phyloP scores from a whole-genome alignment of 805 yeast genomes.

The Metahyphopichia silvanorum region DNA sequence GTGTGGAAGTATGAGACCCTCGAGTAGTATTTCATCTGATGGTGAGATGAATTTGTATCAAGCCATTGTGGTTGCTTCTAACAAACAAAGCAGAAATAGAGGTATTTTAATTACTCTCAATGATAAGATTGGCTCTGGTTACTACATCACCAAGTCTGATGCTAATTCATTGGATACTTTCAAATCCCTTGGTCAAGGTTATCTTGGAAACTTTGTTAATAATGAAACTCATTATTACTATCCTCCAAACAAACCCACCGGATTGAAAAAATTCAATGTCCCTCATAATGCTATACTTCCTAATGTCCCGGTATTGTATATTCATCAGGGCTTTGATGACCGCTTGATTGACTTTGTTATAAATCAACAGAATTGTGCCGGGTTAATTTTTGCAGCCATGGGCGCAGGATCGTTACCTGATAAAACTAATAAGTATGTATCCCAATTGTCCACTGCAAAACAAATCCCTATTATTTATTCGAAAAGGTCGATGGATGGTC shows the following conservation, averaged over 20 bases:
- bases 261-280: constrained; percentile 18
- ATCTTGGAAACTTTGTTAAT: constrained; percentile 66
- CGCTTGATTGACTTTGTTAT: constrained; percentile 46
- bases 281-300: constrained; percentile 20
- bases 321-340: constrained; percentile 58
- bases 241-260: constrained; percentile 59
- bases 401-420: constrained; percentile 68
- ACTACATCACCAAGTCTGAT: constrained; percentile 65
- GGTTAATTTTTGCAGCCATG: constrained; percentile 64
- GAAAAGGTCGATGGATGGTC: constrained; percentile 67
- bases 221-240: constrained; percentile 62
- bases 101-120: constrained; percentile 64
- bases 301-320: constrained; percentile 56
- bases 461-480: constrained; percentile 59
- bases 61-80: constrained; percentile 62
- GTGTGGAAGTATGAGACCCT: constrained; percentile 75
- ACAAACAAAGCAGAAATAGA: constrained; percentile 47
- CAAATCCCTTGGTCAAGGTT: constrained; percentile 66
- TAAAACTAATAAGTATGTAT: constrained; percentile 42
- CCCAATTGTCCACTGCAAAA: constrained; percentile 31
- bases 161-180: constrained; percentile 71
- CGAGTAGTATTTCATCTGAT: constrained; percentile 66
- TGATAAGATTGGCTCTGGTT: constrained; percentile 68
- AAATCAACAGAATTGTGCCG: constrained; percentile 44
- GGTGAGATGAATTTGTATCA: constrained; percentile 73